Percentiles rank a stretch among this genome's conserved stretches.
Evolutionary conservation across 2,329 filamentous ascomycete species (phyloP).

Genomic region (Sporothrix brunneoviolacea): DNA sequence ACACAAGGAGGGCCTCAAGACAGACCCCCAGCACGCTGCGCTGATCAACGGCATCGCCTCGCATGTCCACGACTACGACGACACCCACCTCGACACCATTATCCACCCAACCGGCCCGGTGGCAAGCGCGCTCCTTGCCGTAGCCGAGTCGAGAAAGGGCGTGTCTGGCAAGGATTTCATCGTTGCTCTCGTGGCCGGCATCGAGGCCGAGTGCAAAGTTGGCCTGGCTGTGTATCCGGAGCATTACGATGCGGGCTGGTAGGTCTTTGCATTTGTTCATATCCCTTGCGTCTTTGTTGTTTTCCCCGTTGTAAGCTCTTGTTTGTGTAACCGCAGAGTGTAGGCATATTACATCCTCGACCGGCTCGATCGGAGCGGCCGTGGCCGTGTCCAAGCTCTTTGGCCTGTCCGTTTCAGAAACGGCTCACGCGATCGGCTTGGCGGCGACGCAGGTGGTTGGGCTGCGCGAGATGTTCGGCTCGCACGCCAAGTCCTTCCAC

Average conservation of each 20-base stretch:
- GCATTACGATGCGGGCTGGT: conserved; percentile 48
- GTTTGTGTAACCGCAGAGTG: background rate
- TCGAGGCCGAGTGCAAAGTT: conserved; percentile 47
- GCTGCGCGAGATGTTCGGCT: conserved; percentile 48
- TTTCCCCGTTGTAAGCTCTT: background rate
- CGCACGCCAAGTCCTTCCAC: conserved; percentile 50
- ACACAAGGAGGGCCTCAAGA: conserved; percentile 23
- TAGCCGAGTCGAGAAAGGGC: conserved; percentile 34
- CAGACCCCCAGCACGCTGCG: conserved; percentile 43
- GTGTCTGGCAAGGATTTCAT: conserved; percentile 41
- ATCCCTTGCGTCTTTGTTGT: background rate
- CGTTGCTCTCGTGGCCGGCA: conserved; percentile 43
- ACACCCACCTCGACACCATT: conserved; percentile 49
- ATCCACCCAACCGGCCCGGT: conserved; percentile 49
- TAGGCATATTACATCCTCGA: conserved; percentile 45
- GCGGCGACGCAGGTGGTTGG: conserved; percentile 48
- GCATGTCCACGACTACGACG: conserved; percentile 51
- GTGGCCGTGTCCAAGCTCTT: conserved; percentile 45
- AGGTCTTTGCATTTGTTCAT: background rate
- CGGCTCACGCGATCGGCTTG: conserved; percentile 45
- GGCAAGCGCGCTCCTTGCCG: conserved; percentile 42
- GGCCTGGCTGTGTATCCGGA: conserved; percentile 45
- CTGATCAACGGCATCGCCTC: conserved; percentile 49
- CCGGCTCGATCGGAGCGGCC: conserved; percentile 46
- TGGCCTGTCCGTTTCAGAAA: conserved; percentile 31